Evolutionary conservation across 116 monocot genomes (phyloP).

Genomic region (Phalaenopsis hybrid): DNA sequence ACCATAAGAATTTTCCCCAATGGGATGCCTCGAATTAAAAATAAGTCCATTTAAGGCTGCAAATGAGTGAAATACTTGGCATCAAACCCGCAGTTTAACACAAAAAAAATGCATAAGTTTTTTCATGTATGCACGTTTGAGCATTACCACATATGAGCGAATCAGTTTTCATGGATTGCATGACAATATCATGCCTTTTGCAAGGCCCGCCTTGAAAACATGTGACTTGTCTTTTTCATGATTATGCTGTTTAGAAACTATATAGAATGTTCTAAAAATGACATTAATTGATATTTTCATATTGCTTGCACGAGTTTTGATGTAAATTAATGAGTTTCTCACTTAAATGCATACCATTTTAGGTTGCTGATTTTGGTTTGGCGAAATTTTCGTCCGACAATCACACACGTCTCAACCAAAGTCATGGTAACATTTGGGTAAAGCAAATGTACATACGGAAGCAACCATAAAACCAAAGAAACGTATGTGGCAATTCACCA

Average conservation of each 20-base stretch:
- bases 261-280: background rate
- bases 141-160: no score
- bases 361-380: constrained; percentile 95
- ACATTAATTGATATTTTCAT: background rate
- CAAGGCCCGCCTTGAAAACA: no score
- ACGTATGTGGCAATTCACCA: background rate
- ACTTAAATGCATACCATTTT: background rate
- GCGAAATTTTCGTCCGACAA: constrained; percentile 60
- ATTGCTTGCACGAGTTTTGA: background rate
- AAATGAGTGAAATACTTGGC: background rate
- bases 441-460: background rate
- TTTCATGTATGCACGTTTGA: no score
- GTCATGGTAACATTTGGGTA: constrained; percentile 96
- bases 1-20: background rate
- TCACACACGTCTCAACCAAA: constrained; percentile 70
- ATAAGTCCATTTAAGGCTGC: background rate
- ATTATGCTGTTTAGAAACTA: background rate
- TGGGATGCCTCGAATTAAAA: background rate
- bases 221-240: background rate
- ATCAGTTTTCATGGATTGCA: background rate
- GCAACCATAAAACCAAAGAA: background rate
- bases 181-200: background rate
- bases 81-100: background rate
- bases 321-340: background rate
- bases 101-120: no score